Conservation (phyloP, 192 early-diverging fungal genomes). For the Cetraspora pellucida region DNA sequence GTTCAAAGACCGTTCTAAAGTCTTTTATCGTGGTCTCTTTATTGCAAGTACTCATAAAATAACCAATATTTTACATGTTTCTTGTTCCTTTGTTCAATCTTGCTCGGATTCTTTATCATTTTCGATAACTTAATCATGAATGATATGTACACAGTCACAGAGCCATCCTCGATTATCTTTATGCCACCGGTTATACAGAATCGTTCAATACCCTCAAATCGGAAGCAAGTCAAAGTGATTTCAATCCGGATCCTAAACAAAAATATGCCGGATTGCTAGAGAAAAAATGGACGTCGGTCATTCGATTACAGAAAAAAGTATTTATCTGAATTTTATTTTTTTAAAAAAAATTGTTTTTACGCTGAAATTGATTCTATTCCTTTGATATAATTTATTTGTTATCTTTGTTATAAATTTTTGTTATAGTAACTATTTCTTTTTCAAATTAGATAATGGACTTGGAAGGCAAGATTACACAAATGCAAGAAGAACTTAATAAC, state of each 20-base stretch:
- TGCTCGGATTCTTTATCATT: no score
- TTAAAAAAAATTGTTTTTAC: no score
- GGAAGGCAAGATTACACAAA: slow-evolving; percentile 75
- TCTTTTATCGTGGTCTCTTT: no score
- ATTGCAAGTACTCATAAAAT: no score
- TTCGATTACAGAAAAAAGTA: slow-evolving; percentile 89
- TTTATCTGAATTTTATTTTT: no score
- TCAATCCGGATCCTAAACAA: slow-evolving; percentile 72
- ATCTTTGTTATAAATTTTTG: no score
- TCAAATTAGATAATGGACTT: slow-evolving; percentile 83
- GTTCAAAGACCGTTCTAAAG: no score
- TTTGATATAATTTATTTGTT: no score
- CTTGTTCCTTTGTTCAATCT: neutral
- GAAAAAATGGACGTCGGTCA: slow-evolving; percentile 96
- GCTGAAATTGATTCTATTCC: no score
- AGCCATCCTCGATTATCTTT: slow-evolving; percentile 89
- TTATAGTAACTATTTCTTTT: neutral
- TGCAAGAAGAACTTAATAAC: slow-evolving; percentile 72
- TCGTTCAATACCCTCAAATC: slow-evolving; percentile 68
- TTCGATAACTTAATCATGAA: neutral
- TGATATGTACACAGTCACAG: slow-evolving; percentile 55
- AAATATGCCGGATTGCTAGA: slow-evolving; percentile 79
- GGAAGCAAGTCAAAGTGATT: slow-evolving; percentile 76
- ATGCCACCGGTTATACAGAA: slow-evolving; percentile 68
- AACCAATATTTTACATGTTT: no score